Evolutionary conservation across 2,329 filamentous ascomycete species (phyloP).

Genomic region (Fusarium fujikuroi): DNA sequence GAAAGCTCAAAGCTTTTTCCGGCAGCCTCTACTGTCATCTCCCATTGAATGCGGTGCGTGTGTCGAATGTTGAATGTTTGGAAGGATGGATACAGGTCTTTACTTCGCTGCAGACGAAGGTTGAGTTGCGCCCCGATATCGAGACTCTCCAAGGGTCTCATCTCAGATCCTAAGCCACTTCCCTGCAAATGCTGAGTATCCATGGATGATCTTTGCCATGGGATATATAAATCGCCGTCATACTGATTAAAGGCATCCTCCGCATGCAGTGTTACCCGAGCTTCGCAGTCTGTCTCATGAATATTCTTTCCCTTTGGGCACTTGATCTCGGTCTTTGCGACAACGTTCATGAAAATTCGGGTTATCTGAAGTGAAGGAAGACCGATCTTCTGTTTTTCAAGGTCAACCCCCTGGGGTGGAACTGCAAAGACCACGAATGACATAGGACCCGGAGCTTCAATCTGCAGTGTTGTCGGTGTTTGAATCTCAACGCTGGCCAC

Average conservation of each 20-base stretch:
- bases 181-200: fast-evolving
- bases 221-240: neutral
- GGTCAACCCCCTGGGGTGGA: fast-evolving
- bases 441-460: neutral
- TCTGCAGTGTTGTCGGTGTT: neutral
- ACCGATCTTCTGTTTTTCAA: neutral
- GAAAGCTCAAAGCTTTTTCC: neutral
- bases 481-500: neutral
- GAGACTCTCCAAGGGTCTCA: fast-evolving
- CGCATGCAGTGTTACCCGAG: neutral
- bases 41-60: neutral
- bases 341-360: neutral
- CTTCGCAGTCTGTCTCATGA: neutral
- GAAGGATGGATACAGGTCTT: neutral
- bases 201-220: neutral
- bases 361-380: neutral
- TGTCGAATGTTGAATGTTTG: neutral
- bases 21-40: neutral
- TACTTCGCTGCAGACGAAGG: neutral
- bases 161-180: neutral
- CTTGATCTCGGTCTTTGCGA: neutral
- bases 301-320: neutral
- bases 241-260: neutral
- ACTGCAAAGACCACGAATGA: neutral
- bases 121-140: neutral